A percentile compares a stretch with the other conserved stretches of the same genome.
These are phyloP conservation scores for Papiliotrema terrestris DNA, from an alignment of 1,284 basidiomycete genomes.

Conservation along the genomic window DNA sequence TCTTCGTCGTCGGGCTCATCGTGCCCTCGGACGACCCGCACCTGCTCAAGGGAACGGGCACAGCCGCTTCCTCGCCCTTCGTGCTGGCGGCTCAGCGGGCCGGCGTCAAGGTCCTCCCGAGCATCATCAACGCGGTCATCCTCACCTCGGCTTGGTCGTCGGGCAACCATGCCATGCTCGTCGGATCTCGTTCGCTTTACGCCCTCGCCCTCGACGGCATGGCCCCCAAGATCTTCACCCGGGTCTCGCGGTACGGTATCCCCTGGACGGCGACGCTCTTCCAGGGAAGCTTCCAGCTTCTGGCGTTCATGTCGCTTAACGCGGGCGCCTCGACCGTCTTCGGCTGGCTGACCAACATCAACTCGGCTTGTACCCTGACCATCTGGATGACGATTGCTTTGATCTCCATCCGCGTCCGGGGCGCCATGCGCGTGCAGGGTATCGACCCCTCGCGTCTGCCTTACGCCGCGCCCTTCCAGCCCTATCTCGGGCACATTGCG, in stretches of 20 bases:
- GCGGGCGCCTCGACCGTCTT: conserved; percentile 14
- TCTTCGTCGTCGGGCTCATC: conserved; percentile 63
- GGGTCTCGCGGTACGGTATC: conserved; percentile 50
- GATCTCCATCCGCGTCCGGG: conserved; percentile 4
- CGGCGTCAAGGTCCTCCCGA: conserved; percentile 67
- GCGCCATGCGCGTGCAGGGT: conserved; percentile 24
- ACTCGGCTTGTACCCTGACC: conserved; percentile 10
- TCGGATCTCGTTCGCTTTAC: conserved; percentile 46
- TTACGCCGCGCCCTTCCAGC: conserved; percentile 16
- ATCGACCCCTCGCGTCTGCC: conserved; percentile 19
- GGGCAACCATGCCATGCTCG: conserved; percentile 24
- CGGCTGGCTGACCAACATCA: conserved; percentile 19
- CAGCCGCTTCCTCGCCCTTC: conserved; percentile 61
- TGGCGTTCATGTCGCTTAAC: conserved; percentile 40
- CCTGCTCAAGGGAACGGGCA: conserved; percentile 9
- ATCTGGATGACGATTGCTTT: conserved; percentile 18
- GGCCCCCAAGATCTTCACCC: conserved; percentile 50
- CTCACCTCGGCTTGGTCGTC: conserved; percentile 27
- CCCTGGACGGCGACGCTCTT: conserved; percentile 37
- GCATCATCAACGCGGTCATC: conserved; percentile 50
- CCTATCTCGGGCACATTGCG: conserved; percentile 10
- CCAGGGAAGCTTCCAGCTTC: conserved; percentile 33
- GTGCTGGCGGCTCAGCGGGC: conserved; percentile 64
- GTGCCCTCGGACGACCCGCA: conserved; percentile 61
- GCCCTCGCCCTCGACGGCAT: conserved; percentile 50